Conservation (phyloP, 139 green algal genomes). For the Micromonas commoda region DNA sequence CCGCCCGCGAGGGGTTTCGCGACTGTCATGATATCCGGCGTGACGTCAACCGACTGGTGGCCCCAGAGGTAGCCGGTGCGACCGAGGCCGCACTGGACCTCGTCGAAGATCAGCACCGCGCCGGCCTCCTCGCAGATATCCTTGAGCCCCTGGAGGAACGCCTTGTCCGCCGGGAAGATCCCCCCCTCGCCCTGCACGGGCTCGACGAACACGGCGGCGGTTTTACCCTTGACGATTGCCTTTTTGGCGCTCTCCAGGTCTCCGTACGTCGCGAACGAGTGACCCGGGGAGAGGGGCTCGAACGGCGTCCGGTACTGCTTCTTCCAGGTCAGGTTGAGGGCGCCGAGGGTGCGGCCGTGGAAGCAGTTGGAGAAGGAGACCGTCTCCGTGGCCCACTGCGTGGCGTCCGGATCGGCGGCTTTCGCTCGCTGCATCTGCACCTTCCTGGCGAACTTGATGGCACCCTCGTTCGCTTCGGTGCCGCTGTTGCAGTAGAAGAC, state of each 20-base stretch:
- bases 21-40: conserved; percentile 94
- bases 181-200: conserved; percentile 92
- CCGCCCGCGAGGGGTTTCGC: conserved; percentile 92
- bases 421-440: conserved; percentile 61
- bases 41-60: conserved; percentile 73
- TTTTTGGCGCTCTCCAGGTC: conserved; percentile 37
- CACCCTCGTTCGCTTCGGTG: conserved; percentile 96
- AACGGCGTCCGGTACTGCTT: conserved; percentile 76
- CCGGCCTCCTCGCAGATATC: conserved; percentile 86
- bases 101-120: conserved; percentile 93
- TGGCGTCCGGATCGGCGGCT: conserved; percentile 46
- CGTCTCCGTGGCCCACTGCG: conserved; percentile 57
- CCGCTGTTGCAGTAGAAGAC: conserved; percentile 96
- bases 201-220: conserved; percentile 92
- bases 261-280: conserved; percentile 40
- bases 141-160: conserved; percentile 60
- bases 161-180: conserved; percentile 56
- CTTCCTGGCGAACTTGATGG: conserved; percentile 98
- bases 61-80: conserved; percentile 87
- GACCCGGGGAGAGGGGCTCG: conserved; percentile 80
- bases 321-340: conserved; percentile 93
- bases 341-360: conserved; percentile 95
- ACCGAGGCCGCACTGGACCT: conserved; percentile 85
- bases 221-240: conserved; percentile 75
- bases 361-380: conserved; percentile 91